phyloP scores from a whole-genome alignment of 768 basidiomycete genomes.

The Phaffia australis region DNA sequence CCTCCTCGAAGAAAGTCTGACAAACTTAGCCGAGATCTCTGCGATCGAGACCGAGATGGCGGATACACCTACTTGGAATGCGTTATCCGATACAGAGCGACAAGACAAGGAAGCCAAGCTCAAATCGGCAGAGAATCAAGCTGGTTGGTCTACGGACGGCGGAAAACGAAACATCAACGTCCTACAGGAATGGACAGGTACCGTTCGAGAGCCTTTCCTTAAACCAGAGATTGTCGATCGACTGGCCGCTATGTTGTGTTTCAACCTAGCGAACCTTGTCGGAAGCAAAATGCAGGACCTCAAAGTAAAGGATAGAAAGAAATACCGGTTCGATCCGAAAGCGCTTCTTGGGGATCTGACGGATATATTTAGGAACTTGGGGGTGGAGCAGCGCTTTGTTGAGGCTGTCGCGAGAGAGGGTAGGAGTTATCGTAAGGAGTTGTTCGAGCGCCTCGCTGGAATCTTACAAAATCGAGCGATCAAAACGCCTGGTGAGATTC shows the following conservation, averaged over 20 bases:
- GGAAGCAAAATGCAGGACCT: conserved; percentile 82
- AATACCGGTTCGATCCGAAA: conserved; percentile 78
- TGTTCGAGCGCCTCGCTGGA: conserved; percentile 68
- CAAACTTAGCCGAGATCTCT: conserved; percentile 77
- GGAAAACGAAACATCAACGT: conserved; percentile 81
- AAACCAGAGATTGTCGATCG: conserved; percentile 91
- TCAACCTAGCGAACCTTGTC: conserved; percentile 77
- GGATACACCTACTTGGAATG: conserved; percentile 57
- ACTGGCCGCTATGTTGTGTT: conserved; percentile 91
- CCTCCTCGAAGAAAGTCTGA: conserved; percentile 89
- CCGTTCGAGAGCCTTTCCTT: conserved; percentile 86
- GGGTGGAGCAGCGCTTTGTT: conserved; percentile 65
- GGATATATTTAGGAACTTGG: conserved; percentile 80
- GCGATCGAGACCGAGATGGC: conserved; percentile 77
- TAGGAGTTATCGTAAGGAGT: conserved; percentile 69
- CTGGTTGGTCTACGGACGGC: conserved; percentile 73
- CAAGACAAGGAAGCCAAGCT: conserved; percentile 72
- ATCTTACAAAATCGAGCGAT: conserved; percentile 54
- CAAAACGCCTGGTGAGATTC: conserved; percentile 68
- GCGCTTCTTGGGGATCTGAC: conserved; percentile 72
- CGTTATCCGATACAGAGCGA: conserved; percentile 56
- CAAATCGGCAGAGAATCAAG: conserved; percentile 68
- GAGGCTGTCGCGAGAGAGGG: conserved; percentile 86
- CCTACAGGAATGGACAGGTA: conserved; percentile 80
- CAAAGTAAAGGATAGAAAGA: conserved; percentile 71